Evolutionary conservation across 768 basidiomycete species (phyloP).

Genomic region (Mycena amicta): DNA sequence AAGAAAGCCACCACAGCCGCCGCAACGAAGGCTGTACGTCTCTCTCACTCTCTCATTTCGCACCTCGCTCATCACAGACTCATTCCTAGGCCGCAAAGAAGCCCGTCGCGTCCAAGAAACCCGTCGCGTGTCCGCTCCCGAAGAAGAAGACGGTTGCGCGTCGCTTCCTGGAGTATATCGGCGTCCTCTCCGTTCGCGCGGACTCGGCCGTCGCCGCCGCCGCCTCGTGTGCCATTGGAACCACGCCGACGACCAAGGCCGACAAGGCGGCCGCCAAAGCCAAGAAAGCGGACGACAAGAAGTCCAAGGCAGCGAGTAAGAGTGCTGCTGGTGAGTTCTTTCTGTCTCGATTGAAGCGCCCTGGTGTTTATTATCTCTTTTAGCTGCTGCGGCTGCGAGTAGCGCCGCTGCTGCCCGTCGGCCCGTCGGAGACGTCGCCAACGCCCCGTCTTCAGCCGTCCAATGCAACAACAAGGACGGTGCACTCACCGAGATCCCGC

Average conservation of each 20-base stretch:
- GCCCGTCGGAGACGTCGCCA: conserved; percentile 7
- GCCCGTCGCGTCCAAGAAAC: background rate
- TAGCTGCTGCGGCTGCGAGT: conserved; percentile 1
- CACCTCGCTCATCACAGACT: background rate
- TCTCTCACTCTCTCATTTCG: background rate
- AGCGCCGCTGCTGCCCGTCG: conserved; percentile 8
- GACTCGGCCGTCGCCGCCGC: background rate
- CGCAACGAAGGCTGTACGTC: background rate
- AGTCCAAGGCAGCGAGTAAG: too few relatives aligned
- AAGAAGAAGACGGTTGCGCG: background rate
- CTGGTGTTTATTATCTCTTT: background rate
- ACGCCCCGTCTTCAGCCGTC: conserved; percentile 9
- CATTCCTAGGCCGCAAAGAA: background rate
- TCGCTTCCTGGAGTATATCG: conserved; percentile 16
- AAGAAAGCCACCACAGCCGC: too few relatives aligned
- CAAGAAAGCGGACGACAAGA: too few relatives aligned
- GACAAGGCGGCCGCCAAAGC: conserved; percentile 7
- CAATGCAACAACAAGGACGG: conserved; percentile 8
- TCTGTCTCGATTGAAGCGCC: background rate
- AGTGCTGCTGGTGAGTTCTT: background rate
- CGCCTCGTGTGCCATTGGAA: background rate
- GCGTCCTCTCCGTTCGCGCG: conserved; percentile 3
- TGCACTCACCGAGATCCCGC: conserved; percentile 6
- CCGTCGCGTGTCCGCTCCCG: background rate
- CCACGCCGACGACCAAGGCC: background rate